Evolutionary conservation across 2,329 filamentous ascomycete genomes (phyloP).

Genomic region (Remersonia thermophila): DNA sequence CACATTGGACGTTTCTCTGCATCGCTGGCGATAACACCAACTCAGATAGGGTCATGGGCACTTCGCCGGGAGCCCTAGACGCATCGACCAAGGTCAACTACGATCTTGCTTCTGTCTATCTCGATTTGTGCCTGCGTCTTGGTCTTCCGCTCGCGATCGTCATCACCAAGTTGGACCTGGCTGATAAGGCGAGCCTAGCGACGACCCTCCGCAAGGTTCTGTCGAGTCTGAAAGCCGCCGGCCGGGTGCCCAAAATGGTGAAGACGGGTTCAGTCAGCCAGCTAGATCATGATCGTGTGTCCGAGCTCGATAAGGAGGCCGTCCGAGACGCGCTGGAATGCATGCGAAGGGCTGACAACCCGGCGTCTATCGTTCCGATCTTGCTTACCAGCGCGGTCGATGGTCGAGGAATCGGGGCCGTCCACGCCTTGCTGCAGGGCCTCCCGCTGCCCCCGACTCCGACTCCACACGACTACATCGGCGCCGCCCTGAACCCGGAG

Average conservation of each 20-base stretch:
- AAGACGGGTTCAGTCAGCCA: slow-evolving; percentile 37
- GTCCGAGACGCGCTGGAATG: slow-evolving; percentile 42
- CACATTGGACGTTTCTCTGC: slow-evolving; percentile 85
- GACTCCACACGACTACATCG: slow-evolving; percentile 42
- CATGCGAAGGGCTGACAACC: slow-evolving; percentile 31
- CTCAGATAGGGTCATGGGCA: no score
- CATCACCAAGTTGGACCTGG: slow-evolving; percentile 84
- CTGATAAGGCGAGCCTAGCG: slow-evolving; percentile 58
- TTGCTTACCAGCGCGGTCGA: slow-evolving; percentile 78
- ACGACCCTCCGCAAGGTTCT: slow-evolving; percentile 62
- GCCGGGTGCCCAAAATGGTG: slow-evolving; percentile 65
- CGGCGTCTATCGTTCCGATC: slow-evolving; percentile 58
- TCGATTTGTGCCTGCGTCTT: slow-evolving; percentile 74
- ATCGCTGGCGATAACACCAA: slow-evolving; percentile 60
- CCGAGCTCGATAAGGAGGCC: slow-evolving; percentile 42
- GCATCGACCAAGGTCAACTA: slow-evolving; percentile 37
- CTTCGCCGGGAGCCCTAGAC: no score
- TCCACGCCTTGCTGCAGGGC: slow-evolving; percentile 69
- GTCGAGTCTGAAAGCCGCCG: slow-evolving; percentile 62
- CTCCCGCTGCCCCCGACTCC: slow-evolving; percentile 55
- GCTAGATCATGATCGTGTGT: slow-evolving; percentile 44
- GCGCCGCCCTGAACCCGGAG: slow-evolving; percentile 43
- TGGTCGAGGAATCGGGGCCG: slow-evolving; percentile 65
- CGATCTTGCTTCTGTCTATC: slow-evolving; percentile 65
- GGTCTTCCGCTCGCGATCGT: slow-evolving; percentile 66